Evolutionary conservation across 2,329 filamentous ascomycete genomes (phyloP), one percentile per base, ranked within the genome.

Genomic region (Calonectria pseudoreteaudii): DNA sequence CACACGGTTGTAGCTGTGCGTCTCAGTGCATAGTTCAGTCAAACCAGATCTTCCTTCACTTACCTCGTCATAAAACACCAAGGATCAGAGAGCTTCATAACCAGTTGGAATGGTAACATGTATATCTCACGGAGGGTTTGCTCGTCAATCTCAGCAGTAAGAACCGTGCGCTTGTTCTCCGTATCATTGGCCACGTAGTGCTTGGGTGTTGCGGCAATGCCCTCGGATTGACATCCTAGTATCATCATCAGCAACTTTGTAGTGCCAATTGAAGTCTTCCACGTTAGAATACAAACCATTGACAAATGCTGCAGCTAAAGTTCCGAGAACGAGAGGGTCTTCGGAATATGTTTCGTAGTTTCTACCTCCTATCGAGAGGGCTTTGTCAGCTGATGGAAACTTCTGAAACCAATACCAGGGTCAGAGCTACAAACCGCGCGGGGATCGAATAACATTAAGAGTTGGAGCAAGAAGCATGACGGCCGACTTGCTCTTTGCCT

Each of bases 401-500:
- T 14, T 47, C 3, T 2, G 13, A 9, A 1, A 13, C 9, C 7
- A 4, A 10, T 3, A 20, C 10, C 28, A 10, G 8, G 20, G 7
- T 13, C n/a, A 7, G 4, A 14, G 13, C 31, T 58, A 41, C 56
- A 16, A 28, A 53, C 64, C 86, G 1, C 87, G 81, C 0, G 86
- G 86, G 6, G 83, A 84, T 18, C 86, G 82, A 49, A 86, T 85
- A 52, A 87, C 86, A 76, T 84, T 88, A 53, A 87, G 84, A 0
- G 87, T 89, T 0, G 94, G 94, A 4, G 92, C 94, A 16, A 95
- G 87, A 75, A 93, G 90, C 18, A 94, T 88, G 79, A 94, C 92
- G 13, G 93, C 89, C 67, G 93, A 93, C 84, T 95, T 95, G 70
- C 72, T 78, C 30, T 78, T 76, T 2, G 81, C 74, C 65, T 84